Conservation (phyloP, 306 rosid genomes). For the barrel medic (Medicago truncatula) region DNA sequence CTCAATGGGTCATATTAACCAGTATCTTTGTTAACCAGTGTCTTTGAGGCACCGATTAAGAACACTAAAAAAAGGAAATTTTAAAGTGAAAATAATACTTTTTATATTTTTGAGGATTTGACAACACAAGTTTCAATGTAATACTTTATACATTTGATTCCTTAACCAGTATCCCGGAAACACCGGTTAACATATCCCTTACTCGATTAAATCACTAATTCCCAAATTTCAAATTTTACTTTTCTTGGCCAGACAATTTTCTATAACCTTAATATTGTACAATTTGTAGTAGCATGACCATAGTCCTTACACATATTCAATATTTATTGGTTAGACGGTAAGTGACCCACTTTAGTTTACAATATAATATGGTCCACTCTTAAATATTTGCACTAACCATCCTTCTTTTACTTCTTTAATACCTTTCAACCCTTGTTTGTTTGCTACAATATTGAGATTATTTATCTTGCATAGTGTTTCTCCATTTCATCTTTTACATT, state of each 20-base stretch:
- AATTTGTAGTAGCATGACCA: conserved; percentile 37
- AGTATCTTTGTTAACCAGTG: no score
- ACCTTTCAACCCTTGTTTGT: conserved; percentile 23
- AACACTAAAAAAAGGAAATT: no score
- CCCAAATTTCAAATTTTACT: conserved; percentile 29
- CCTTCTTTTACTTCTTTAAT: conserved; percentile 16
- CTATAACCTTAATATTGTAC: conserved; percentile 35
- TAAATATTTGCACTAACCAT: conserved; percentile 26
- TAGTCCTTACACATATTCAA: conserved; percentile 28
- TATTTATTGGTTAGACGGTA: conserved; percentile 51
- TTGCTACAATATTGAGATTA: conserved; percentile 1
- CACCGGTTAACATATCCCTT: no score
- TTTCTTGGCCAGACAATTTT: conserved; percentile 25
- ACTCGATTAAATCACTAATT: background rate
- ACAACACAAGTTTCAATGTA: no score
- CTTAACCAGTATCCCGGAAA: no score
- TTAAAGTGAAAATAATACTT: no score
- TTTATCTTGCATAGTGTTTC: conserved; percentile 5
- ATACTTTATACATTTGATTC: no score
- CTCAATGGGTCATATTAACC: no score
- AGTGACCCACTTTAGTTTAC: conserved; percentile 53
- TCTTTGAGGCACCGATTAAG: no score
- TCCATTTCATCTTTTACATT: conserved; percentile 17
- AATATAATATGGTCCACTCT: conserved; percentile 41
- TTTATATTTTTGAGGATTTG: no score